Evolutionary conservation across 2,329 filamentous ascomycete genomes (phyloP), one percentile per base, ranked within the genome.

Genomic region (Colletotrichum simmondsii): DNA sequence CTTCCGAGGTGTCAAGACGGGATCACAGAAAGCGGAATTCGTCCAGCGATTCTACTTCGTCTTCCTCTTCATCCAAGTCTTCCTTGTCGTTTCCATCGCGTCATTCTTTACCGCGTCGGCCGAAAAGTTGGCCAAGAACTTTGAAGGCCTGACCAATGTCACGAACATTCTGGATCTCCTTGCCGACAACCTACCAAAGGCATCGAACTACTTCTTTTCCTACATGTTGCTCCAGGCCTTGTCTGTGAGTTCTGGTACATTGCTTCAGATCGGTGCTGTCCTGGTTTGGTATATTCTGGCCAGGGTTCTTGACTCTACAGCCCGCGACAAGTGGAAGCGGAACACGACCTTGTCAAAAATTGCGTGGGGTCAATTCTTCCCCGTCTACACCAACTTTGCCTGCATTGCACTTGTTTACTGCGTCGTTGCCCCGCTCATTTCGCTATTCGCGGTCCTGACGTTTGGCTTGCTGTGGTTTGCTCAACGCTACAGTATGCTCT

Each of bases 161-260:
- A 83, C 85, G n/a, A 88, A 87, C 49, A 90, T 97, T 70, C 90
- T 97, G 0, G 82, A 90, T 22, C 87, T 93, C 0, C 85, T 99
- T 32, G 96, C 96, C 0, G 81, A 86, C 12, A 97, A 95, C 73
- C 85, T 99, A 5, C 97, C 97, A 2, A 93, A 91, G 76, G 93
- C 95, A 0, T 93, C 95, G 77, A 98, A 98, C 80, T 99, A 98
- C 83, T 99, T 98, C 86, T 98, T 98, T 87, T 96, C 95, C 1
- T 99, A 99, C 88, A 95, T 99, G 92, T 93, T 98, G 80, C 91
- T 99, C 11, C 97, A 98, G 79, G 95, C 95, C 0, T 88, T 98
- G 77, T 95, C 94, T 75, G 95, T 94, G 75, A 98, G 95, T 81
- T 96, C 96, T 1, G 95, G 94, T 81, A 96, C 94, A 1, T 86